Conservation (phyloP, 2,329 filamentous ascomycete genomes). For the Penicillium frequentans region DNA sequence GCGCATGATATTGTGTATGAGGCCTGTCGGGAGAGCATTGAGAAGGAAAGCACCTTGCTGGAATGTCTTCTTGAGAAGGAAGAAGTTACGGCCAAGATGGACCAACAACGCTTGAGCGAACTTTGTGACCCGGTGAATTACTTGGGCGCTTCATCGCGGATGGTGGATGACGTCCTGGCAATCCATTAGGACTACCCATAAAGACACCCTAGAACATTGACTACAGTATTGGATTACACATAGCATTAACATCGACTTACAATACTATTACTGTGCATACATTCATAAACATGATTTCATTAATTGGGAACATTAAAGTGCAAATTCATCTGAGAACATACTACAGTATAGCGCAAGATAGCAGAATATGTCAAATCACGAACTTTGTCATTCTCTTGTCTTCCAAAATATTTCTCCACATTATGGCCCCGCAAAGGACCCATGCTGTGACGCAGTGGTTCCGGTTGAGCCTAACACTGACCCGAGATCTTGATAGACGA, state of each 20-base stretch:
- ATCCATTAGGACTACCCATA: background rate
- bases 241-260: background rate
- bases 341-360: background rate
- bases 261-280: background rate
- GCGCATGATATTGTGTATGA: slow-evolving; percentile 60
- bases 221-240: background rate
- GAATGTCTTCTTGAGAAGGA: slow-evolving; percentile 43
- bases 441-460: background rate
- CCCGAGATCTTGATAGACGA: background rate
- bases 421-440: background rate
- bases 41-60: slow-evolving; percentile 44
- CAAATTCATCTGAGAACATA: background rate
- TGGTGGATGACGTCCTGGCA: slow-evolving; percentile 35
- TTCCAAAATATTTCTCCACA: background rate
- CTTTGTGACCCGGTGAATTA: slow-evolving; percentile 58
- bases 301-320: no score
- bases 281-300: background rate
- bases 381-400: background rate
- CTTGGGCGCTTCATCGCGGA: slow-evolving; percentile 31
- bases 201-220: no score
- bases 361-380: background rate
- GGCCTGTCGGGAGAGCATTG: slow-evolving; percentile 53
- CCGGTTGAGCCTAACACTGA: background rate
- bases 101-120: slow-evolving; percentile 50
- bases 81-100: slow-evolving; percentile 46